Conservation (phyloP, 2,329 filamentous ascomycete species). For the Thielaviopsis ethacetica region DNA sequence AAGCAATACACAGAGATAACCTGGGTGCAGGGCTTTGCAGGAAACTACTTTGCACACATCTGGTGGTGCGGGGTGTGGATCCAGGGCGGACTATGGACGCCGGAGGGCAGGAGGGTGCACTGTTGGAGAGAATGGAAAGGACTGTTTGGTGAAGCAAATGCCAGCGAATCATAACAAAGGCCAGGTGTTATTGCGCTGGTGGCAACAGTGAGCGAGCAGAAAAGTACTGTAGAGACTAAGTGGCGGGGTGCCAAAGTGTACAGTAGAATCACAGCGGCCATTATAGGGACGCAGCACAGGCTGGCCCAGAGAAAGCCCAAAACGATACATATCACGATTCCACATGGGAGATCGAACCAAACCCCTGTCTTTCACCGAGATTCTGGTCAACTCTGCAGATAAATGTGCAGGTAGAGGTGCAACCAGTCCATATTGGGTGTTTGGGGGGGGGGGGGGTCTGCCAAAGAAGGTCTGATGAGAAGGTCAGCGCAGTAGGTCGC, state of each 20-base stretch:
- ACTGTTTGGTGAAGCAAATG: background rate
- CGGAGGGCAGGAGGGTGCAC: background rate
- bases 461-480: too few species aligned
- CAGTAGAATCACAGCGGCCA: background rate
- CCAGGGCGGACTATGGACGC: background rate
- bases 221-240: background rate
- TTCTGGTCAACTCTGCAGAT: slow-evolving; percentile 8
- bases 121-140: background rate
- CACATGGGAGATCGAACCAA: slow-evolving; percentile 3
- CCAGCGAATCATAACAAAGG: background rate
- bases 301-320: background rate
- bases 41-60: background rate
- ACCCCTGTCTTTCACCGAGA: slow-evolving; percentile 12
- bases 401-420: background rate
- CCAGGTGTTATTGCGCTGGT: background rate
- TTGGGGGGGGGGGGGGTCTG: background rate
- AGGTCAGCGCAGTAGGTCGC: too few species aligned
- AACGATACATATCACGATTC: background rate
- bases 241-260: background rate
- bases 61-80: background rate
- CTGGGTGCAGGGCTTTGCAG: background rate
- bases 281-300: too few species aligned
- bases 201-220: too few species aligned
- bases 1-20: background rate
- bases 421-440: background rate